A percentile compares a stretch with the other conserved stretches of the same genome.
Conservation (phyloP, 2,329 filamentous ascomycete genomes). For the Nemania serpens region DNA sequence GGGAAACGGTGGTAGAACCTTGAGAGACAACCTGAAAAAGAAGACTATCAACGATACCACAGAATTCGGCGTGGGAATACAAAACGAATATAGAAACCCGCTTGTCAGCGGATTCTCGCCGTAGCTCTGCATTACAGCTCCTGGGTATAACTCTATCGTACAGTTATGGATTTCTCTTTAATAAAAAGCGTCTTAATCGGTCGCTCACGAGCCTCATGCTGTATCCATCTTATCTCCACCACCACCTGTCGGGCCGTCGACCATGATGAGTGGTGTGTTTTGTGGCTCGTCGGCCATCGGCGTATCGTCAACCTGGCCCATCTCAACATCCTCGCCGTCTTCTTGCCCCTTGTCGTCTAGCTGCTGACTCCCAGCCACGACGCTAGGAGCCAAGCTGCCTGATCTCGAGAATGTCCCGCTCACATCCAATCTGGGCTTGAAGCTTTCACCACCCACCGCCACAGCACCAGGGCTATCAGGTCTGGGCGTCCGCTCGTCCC, state of each 20-base stretch:
- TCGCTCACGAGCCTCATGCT: conserved; percentile 34
- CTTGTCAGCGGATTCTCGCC: not conserved
- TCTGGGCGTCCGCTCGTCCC: conserved; percentile 37
- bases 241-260: conserved; percentile 53
- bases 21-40: not conserved
- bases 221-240: conserved; percentile 71
- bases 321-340: conserved; percentile 43
- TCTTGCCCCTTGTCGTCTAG: conserved; percentile 46
- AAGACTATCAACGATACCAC: conserved; percentile 25
- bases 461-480: conserved; percentile 43
- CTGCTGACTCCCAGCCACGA: conserved; percentile 36
- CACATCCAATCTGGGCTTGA: conserved; percentile 43
- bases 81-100: conserved; percentile 3
- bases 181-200: not conserved
- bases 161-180: not conserved
- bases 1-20: not conserved
- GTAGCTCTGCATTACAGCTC: conserved; percentile 23
- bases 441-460: conserved; percentile 35
- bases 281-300: conserved; percentile 40
- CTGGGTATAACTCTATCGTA: conserved; percentile 36
- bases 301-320: conserved; percentile 39
- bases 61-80: conserved; percentile 4
- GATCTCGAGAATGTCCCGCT: conserved; percentile 44
- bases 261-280: conserved; percentile 50
- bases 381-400: conserved; percentile 46